Conservation (phyloP, 768 basidiomycete species). For the Tricholoma furcatifolium region DNA sequence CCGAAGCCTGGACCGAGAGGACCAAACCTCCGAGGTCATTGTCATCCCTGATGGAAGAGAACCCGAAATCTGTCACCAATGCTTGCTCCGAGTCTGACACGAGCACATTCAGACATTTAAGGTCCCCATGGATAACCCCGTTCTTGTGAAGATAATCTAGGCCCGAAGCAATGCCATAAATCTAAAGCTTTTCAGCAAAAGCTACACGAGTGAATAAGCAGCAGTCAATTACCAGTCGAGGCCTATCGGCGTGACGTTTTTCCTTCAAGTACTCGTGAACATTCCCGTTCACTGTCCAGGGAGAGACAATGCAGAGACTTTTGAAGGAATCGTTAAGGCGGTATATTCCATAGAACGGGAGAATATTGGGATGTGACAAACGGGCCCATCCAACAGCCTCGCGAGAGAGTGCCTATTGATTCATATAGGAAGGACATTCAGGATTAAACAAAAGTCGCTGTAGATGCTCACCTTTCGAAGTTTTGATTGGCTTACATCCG, state of each 20-base stretch:
- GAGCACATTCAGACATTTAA: slow-evolving; percentile 33
- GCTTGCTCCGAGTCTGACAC: slow-evolving; percentile 24
- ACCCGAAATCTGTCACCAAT: slow-evolving; percentile 50
- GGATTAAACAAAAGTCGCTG: background rate
- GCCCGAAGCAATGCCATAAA: slow-evolving; percentile 29
- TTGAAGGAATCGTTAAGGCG: slow-evolving; percentile 21
- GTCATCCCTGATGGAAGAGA: slow-evolving; percentile 26
- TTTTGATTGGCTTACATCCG: slow-evolving; percentile 9
- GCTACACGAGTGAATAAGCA: slow-evolving; percentile 1
- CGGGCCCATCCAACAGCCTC: slow-evolving; percentile 13
- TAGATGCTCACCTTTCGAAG: slow-evolving; percentile 20
- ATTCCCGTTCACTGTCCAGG: slow-evolving; percentile 37
- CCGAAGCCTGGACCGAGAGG: slow-evolving; percentile 10
- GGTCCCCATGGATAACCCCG: slow-evolving; percentile 42
- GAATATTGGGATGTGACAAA: slow-evolving; percentile 19
- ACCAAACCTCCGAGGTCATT: slow-evolving; percentile 13
- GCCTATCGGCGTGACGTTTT: slow-evolving; percentile 9
- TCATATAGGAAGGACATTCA: background rate
- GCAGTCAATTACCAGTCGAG: background rate
- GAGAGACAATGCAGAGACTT: slow-evolving; percentile 31
- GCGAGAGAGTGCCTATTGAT: slow-evolving; percentile 6
- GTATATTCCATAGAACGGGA: slow-evolving; percentile 38
- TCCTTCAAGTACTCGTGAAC: slow-evolving; percentile 20
- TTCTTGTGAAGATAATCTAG: slow-evolving; percentile 33
- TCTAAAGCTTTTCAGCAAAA: slow-evolving; percentile 15